Base-by-base conservation (phyloP, 257 asterid genomes). In the Solanum pennellii region DNA sequence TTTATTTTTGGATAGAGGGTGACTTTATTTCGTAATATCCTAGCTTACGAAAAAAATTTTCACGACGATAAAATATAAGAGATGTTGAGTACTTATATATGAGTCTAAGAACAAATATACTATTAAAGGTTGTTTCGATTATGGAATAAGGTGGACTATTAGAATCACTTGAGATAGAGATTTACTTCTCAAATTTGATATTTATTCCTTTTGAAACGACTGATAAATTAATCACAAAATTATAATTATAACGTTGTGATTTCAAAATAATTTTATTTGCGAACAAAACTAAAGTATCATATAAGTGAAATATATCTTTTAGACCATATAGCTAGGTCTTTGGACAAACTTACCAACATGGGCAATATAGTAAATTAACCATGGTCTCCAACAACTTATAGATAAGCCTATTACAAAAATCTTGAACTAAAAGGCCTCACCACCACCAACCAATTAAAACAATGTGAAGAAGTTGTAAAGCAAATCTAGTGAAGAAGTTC, bases 401-500 rank as follows among this genome's bases (percentile, higher is more conserved):
- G 85, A 80, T 80, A 80, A 80, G 85, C 69, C 56, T 80, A 15
- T 7, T 9, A 2, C 59, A 41, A 29, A 79, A 29, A 80, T 49
- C 44, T 80, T 47, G 69, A 47, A 49, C 45, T 14, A 80, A 77
- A 77, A 31, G 16, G 69, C 85, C 2, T 80, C 20, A 29, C 69
- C 1, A 80, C 84, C 69, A 79, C 85, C 83, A 72, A 74, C 52
- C n/a, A 77, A 80, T 16, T 16, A 47, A 6, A 49, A 80, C 69
- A 80, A 80, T 80, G 85, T 80, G 85, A 47, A 80, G 85, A 49
- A 35, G 27, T 29, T 29, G 85, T 27, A 52, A 83, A 82, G 15
- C 41, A 62, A 83, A 82, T 3, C 73, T 2, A 88, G 86, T 85
- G 68, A 86, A 65, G 62, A 75, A 86, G 56, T 56, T 56, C 65